Evolutionary conservation across 495 filamentous ascomycete species (phyloP).

Genomic region (Penicillium canescens): DNA sequence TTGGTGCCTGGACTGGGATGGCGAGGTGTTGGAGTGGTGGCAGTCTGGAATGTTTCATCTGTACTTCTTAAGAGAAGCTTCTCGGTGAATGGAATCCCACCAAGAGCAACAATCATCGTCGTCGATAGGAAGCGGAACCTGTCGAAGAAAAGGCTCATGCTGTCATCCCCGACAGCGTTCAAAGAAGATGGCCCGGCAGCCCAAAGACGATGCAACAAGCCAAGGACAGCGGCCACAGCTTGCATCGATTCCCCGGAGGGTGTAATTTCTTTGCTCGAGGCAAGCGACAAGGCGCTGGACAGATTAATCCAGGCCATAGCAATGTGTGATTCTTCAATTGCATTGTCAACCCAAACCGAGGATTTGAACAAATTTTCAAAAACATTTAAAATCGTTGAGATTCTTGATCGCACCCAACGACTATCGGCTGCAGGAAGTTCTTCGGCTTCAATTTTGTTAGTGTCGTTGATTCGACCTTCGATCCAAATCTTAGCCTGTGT

Average conservation of each 20-base stretch:
- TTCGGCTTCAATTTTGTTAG: slow-evolving; percentile 54
- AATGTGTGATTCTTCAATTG: slow-evolving; percentile 41
- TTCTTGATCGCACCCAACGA: slow-evolving; percentile 81
- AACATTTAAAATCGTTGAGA: slow-evolving; percentile 57
- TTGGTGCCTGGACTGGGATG: slow-evolving; percentile 23
- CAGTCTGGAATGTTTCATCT: slow-evolving; percentile 42
- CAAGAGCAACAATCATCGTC: slow-evolving; percentile 64
- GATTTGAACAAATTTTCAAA: slow-evolving; percentile 63
- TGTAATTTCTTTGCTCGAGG: slow-evolving; percentile 87
- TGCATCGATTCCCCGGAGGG: slow-evolving; percentile 78
- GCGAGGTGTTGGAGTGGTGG: slow-evolving; percentile 50
- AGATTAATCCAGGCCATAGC: slow-evolving; percentile 68
- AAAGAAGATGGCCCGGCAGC: slow-evolving; percentile 37
- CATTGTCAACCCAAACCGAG: slow-evolving; percentile 53
- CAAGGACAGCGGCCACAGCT: slow-evolving; percentile 71
- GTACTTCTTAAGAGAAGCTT: slow-evolving; percentile 55
- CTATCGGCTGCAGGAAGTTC: slow-evolving; percentile 80
- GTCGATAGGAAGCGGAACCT: slow-evolving; percentile 60
- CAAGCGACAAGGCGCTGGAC: slow-evolving; percentile 67
- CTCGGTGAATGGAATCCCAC: slow-evolving; percentile 76
- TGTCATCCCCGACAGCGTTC: slow-evolving; percentile 29
- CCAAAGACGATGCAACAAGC: slow-evolving; percentile 70
- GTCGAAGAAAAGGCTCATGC: slow-evolving; percentile 53
- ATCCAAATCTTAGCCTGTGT: slow-evolving; percentile 68
- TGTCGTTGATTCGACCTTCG: slow-evolving; percentile 65